phyloP scores from a whole-genome alignment of 345 rosid species.

The Populus alba region DNA sequence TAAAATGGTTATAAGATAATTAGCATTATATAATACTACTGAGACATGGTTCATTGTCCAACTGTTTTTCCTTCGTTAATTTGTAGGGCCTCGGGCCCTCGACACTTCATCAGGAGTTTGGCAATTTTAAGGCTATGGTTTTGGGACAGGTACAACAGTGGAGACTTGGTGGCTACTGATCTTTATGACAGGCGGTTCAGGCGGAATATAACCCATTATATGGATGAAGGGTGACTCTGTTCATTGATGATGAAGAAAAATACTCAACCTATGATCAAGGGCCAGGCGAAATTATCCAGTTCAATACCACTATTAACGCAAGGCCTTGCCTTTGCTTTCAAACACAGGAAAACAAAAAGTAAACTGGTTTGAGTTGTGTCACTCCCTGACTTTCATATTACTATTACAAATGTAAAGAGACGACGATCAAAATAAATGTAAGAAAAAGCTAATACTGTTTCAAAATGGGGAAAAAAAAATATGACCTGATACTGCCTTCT shows the following conservation, averaged over 20 bases:
- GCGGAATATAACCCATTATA: background rate
- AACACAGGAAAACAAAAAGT: background rate
- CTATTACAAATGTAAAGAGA: background rate
- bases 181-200: slow-evolving; percentile 9
- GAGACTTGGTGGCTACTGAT: slow-evolving; percentile 15
- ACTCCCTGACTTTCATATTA: background rate
- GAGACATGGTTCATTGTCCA: too few species aligned
- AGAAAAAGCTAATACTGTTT: background rate
- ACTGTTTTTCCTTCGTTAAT: background rate
- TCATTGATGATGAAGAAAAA: too few species aligned
- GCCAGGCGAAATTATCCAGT: background rate
- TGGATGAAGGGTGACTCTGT: too few species aligned
- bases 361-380: background rate
- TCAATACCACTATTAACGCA: background rate
- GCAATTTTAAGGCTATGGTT: slow-evolving; percentile 18
- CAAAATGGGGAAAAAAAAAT: background rate
- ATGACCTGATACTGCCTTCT: background rate
- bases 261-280: too few species aligned
- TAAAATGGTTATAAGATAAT: too few species aligned
- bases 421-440: background rate
- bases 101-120: slow-evolving; percentile 23
- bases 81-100: slow-evolving; percentile 1
- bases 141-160: slow-evolving; percentile 12
- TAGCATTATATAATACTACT: too few species aligned
- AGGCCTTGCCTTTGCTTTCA: too few species aligned